phyloP scores from a whole-genome alignment of 164 flowering plant genomes.

The Euptelea pleiosperma region DNA sequence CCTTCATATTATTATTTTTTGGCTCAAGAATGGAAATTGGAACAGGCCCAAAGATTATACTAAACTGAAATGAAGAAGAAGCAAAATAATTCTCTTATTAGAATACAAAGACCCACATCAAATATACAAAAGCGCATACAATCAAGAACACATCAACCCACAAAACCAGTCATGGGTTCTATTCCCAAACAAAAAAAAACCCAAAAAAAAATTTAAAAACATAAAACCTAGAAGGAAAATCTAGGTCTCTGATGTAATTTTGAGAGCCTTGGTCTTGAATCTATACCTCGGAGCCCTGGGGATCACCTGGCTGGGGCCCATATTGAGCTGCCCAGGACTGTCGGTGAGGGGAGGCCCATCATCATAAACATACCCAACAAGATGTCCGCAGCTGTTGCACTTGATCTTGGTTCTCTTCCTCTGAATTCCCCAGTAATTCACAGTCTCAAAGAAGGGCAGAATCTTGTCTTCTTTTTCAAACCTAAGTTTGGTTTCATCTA shows the following conservation, averaged over 20 bases:
- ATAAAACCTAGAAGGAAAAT: not conserved
- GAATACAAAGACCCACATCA: too few relatives aligned
- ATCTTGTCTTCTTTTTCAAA: constrained; percentile 86
- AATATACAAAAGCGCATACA: too few relatives aligned
- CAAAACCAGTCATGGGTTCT: not conserved
- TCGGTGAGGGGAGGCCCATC: constrained; percentile 84
- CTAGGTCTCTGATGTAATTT: constrained; percentile 25
- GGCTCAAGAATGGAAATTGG: too few relatives aligned
- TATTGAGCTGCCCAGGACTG: constrained; percentile 67
- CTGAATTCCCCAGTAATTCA: constrained; percentile 93
- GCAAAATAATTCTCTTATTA: too few relatives aligned
- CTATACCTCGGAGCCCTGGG: constrained; percentile 86
- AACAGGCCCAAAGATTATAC: too few relatives aligned
- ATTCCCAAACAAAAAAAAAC: not conserved
- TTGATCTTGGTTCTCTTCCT: constrained; percentile 71
- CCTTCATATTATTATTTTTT: too few relatives aligned
- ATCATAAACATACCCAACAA: constrained; percentile 78
- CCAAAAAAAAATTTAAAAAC: not conserved
- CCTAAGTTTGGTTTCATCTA: constrained; percentile 62
- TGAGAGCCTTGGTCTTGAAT: constrained; percentile 71
- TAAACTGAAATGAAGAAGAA: too few relatives aligned
- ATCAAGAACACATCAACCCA: too few relatives aligned
- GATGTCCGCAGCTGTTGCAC: constrained; percentile 59
- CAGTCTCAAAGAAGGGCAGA: constrained; percentile 85
- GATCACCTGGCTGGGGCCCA: constrained; percentile 93